These are phyloP conservation scores for Coniochaeta prunicola DNA, from an alignment of 2,329 filamentous ascomycete genomes.

Conservation along the genomic window DNA sequence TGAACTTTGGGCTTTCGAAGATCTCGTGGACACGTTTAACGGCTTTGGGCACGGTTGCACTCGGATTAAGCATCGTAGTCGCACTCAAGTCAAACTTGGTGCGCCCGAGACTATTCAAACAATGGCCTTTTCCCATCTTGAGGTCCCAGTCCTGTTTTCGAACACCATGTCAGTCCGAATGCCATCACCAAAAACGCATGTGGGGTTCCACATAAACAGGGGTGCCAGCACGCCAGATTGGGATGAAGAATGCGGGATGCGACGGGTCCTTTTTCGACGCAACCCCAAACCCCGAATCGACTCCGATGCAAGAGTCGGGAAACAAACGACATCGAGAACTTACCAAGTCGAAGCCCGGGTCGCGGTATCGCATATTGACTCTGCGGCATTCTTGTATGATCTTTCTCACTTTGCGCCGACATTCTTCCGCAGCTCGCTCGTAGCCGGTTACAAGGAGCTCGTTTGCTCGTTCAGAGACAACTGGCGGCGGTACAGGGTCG, in stretches of 20 bases:
- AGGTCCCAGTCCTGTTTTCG: conserved; percentile 55
- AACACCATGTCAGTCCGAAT: neutral
- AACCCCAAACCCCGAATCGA: too few species aligned
- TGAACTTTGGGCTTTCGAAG: conserved; percentile 66
- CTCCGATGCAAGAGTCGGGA: too few species aligned
- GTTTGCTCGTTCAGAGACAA: conserved; percentile 45
- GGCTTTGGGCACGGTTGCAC: conserved; percentile 55
- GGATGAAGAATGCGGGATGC: neutral
- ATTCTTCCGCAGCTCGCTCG: conserved; percentile 57
- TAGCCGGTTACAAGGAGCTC: conserved; percentile 54
- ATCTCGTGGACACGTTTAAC: conserved; percentile 72
- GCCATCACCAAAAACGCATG: neutral
- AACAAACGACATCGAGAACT: conserved; percentile 22
- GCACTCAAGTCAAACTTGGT: conserved; percentile 44
- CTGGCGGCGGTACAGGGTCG: conserved; percentile 47
- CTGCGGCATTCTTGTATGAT: conserved; percentile 60
- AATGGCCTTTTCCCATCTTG: conserved; percentile 54
- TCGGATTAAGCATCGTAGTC: conserved; percentile 36
- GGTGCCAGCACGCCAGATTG: neutral
- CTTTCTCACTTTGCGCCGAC: conserved; percentile 52
- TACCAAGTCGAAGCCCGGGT: conserved; percentile 53
- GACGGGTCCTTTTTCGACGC: neutral
- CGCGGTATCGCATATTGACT: conserved; percentile 73
- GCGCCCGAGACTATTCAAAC: conserved; percentile 44
- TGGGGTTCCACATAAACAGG: neutral